Conservation (phyloP, 208 protist species). For the Leishmania gerbilli region DNA sequence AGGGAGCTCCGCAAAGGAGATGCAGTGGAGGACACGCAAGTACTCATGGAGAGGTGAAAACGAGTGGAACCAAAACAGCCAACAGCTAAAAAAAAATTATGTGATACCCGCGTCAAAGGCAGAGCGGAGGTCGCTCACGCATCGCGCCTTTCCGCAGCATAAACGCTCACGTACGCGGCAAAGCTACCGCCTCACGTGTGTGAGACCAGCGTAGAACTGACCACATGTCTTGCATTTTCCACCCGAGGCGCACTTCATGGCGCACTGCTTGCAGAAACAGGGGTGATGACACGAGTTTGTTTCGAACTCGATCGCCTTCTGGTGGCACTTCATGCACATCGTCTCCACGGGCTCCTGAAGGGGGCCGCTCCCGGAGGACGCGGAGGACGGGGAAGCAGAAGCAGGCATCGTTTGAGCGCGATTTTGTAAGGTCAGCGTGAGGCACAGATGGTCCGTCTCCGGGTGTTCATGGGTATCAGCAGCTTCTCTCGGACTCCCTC, state of each 20-base stretch:
- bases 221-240: conserved; percentile 87
- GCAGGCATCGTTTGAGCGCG: background rate
- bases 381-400: conserved; percentile 20
- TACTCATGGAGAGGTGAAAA: background rate
- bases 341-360: background rate
- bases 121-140: background rate
- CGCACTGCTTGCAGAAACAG: conserved; percentile 82
- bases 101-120: background rate
- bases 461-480: background rate
- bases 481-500: background rate
- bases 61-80: background rate
- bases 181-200: conserved; percentile 21
- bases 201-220: conserved; percentile 66
- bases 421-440: background rate
- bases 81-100: too few species aligned
- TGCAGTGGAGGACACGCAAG: background rate
- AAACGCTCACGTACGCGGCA: background rate
- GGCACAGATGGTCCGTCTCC: background rate
- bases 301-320: conserved; percentile 58
- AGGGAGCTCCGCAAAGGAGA: background rate
- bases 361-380: conserved; percentile 6
- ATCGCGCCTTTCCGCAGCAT: background rate
- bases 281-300: conserved; percentile 72
- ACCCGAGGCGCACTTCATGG: conserved; percentile 91
- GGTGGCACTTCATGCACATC: conserved; percentile 78